Evolutionary conservation across 148 eudicot species (phyloP).

Genomic region (Rhododendron ferrugineum): DNA sequence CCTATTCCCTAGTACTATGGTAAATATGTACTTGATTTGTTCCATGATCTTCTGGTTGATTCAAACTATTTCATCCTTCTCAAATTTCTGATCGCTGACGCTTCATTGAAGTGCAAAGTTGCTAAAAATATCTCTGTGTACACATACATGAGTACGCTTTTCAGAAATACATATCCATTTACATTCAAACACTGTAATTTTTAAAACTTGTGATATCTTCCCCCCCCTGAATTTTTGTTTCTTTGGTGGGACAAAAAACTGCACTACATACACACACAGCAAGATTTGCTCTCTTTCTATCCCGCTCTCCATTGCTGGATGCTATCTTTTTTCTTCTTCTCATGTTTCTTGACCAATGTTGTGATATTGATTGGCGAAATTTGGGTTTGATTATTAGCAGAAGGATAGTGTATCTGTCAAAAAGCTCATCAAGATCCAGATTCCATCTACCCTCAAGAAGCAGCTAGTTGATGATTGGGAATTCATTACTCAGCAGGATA

Average conservation of each 20-base stretch:
- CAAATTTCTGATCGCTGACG: not conserved
- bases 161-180: not conserved
- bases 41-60: not conserved
- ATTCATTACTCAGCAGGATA: conserved; percentile 66
- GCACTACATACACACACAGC: not conserved
- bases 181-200: not conserved
- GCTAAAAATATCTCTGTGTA: not conserved
- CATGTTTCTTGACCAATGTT: conserved; percentile 7
- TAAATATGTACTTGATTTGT: not conserved
- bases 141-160: not conserved
- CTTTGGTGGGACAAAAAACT: not conserved
- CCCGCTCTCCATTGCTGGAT: not conserved
- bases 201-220: not conserved
- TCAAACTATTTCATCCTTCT: not conserved
- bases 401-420: conserved; percentile 61
- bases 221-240: not conserved
- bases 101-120: not conserved
- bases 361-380: conserved; percentile 13
- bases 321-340: not conserved
- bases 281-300: not conserved
- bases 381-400: conserved; percentile 31
- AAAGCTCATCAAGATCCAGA: conserved; percentile 75
- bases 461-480: conserved; percentile 93
- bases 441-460: conserved; percentile 74
- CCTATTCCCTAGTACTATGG: not conserved